These are phyloP conservation scores for Hypocrella siamensis DNA, from an alignment of 2,329 filamentous ascomycete species.

Conservation along the genomic window DNA sequence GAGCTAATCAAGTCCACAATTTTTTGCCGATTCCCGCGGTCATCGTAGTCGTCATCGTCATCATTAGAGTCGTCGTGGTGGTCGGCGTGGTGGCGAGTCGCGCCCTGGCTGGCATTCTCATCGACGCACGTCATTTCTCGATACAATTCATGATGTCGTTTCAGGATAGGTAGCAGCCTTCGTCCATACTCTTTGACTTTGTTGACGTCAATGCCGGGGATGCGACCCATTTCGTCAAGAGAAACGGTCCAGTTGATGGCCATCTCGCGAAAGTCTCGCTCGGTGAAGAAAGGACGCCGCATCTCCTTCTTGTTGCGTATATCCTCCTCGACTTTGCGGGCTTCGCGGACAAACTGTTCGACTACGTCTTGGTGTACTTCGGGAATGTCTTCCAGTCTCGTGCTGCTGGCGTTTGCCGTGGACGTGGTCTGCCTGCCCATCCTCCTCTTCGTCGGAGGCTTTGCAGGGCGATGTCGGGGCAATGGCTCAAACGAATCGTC, in stretches of 20 bases:
- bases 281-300: conserved; percentile 48
- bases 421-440: conserved; percentile 16
- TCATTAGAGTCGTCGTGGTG: not conserved
- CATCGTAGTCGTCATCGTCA: conserved; percentile 10
- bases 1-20: conserved; percentile 41
- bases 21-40: too few relatives aligned
- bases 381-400: conserved; percentile 34
- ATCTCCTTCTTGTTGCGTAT: conserved; percentile 44
- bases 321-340: conserved; percentile 41
- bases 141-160: conserved; percentile 29
- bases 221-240: conserved; percentile 43
- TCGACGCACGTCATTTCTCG: conserved; percentile 30
- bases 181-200: conserved; percentile 47
- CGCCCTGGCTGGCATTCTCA: conserved; percentile 10
- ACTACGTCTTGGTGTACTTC: conserved; percentile 48
- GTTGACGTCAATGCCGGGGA: conserved; percentile 45
- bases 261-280: conserved; percentile 57
- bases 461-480: conserved; percentile 19
- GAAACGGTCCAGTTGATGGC: conserved; percentile 50
- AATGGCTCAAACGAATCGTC: conserved; percentile 32
- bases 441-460: conserved; percentile 11
- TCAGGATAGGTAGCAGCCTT: conserved; percentile 44
- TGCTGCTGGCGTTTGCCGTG: conserved; percentile 43
- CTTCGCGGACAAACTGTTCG: conserved; percentile 47
- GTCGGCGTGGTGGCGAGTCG: too few relatives aligned